These are phyloP conservation scores for Yamadazyma olivae DNA, from an alignment of 805 yeast species.

Conservation along the genomic window DNA sequence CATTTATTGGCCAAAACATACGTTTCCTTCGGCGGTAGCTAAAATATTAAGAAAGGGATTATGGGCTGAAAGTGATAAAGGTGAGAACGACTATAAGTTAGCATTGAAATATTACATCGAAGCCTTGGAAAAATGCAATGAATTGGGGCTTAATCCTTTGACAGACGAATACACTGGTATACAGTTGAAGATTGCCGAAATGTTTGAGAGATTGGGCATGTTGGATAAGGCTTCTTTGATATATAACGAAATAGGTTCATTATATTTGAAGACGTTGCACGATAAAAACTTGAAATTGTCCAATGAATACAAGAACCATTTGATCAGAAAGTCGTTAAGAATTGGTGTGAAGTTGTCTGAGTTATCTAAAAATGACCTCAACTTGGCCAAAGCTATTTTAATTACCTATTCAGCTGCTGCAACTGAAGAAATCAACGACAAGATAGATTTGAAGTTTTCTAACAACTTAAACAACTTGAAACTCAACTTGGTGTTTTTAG, in stretches of 20 bases:
- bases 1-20: conserved; percentile 64
- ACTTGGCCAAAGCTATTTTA: conserved; percentile 52
- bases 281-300: conserved; percentile 4
- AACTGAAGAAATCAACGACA: conserved; percentile 55
- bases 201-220: conserved; percentile 71
- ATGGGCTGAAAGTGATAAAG: conserved; percentile 78
- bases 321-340: conserved; percentile 68
- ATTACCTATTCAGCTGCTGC: conserved; percentile 64
- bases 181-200: conserved; percentile 81
- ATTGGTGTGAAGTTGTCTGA: conserved; percentile 68
- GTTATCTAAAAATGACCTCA: conserved; percentile 45
- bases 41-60: conserved; percentile 68
- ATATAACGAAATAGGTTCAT: conserved; percentile 63
- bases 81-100: conserved; percentile 55
- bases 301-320: conserved; percentile 44
- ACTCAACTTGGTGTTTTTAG: conserved; percentile 50
- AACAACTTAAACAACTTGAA: conserved; percentile 2
- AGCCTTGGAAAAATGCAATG: conserved; percentile 64
- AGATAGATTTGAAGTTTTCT: conserved; percentile 21
- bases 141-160: conserved; percentile 51
- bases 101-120: conserved; percentile 74
- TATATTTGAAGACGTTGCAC: conserved; percentile 53
- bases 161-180: conserved; percentile 88
- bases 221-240: conserved; percentile 60
- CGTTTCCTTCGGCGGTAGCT: conserved; percentile 70